A percentile compares a stretch with the other conserved stretches of the same genome.
These are phyloP conservation scores for Pelargonium nanum DNA, from an alignment of 345 rosid genomes.

Conservation along the genomic window DNA sequence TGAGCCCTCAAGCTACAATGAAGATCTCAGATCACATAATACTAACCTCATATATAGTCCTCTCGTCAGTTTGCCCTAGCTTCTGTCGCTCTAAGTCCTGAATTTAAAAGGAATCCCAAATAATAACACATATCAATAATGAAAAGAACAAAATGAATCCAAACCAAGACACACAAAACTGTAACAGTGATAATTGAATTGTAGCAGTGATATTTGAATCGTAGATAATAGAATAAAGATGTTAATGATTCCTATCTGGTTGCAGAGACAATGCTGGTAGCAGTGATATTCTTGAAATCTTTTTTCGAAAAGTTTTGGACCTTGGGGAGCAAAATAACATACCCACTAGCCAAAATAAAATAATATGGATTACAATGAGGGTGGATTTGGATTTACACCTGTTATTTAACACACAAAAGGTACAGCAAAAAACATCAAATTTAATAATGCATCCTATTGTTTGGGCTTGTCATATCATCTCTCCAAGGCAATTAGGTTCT, in stretches of 20 bases:
- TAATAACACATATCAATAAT: not conserved
- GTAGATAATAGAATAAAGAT: not conserved
- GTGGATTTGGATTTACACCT: no score
- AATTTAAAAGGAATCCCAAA: not conserved
- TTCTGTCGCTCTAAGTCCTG: constrained; percentile 63
- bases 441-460: not conserved
- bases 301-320: no score
- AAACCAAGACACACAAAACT: not conserved
- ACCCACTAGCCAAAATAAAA: not conserved
- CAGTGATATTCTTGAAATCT: not conserved
- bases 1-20: not conserved
- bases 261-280: not conserved
- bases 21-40: constrained; percentile 6
- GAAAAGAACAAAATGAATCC: constrained; percentile 3
- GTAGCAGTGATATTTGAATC: no score
- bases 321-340: no score
- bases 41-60: constrained; percentile 74
- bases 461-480: not conserved
- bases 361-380: no score
- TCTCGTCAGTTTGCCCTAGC: constrained; percentile 60
- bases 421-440: no score
- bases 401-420: no score
- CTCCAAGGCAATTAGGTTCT: not conserved
- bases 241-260: not conserved
- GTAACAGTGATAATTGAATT: no score